Conservation (phyloP, 2,329 filamentous ascomycete species). For the Calonectria pseudoturangicola region DNA sequence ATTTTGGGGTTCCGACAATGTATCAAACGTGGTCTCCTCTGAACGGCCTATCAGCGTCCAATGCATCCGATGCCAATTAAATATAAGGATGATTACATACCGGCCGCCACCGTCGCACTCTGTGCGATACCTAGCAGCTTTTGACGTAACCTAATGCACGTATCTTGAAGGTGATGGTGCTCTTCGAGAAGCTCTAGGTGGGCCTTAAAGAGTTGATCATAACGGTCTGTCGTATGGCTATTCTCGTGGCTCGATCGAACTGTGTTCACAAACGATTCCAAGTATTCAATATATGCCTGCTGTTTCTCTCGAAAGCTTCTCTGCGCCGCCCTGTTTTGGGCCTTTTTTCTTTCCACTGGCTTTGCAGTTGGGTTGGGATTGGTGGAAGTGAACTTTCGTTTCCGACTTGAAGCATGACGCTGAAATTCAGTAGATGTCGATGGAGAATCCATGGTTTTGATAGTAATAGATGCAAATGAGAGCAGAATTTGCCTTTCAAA, state of each 20-base stretch:
- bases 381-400: too few relatives aligned
- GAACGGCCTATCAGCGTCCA: too few relatives aligned
- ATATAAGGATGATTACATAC: neutral
- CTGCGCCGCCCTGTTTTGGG: constrained; percentile 18
- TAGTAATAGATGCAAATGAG: too few relatives aligned
- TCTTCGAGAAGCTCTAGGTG: constrained; percentile 25
- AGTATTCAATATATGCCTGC: constrained; percentile 12
- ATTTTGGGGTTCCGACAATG: too few relatives aligned
- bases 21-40: too few relatives aligned
- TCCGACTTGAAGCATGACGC: too few relatives aligned
- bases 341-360: constrained; percentile 5
- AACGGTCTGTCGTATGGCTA: neutral
- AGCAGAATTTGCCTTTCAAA: too few relatives aligned
- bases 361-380: neutral
- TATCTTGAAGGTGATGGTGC: constrained; percentile 5
- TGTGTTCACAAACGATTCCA: constrained; percentile 23
- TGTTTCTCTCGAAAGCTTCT: constrained; percentile 27
- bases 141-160: constrained; percentile 16
- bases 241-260: neutral
- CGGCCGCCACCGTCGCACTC: constrained; percentile 8
- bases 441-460: too few relatives aligned
- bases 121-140: constrained; percentile 5
- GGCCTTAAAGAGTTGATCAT: neutral
- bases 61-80: too few relatives aligned
- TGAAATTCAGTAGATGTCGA: too few relatives aligned